Conservation (phyloP, 345 rosid species). For the Pugionium cornutum region DNA sequence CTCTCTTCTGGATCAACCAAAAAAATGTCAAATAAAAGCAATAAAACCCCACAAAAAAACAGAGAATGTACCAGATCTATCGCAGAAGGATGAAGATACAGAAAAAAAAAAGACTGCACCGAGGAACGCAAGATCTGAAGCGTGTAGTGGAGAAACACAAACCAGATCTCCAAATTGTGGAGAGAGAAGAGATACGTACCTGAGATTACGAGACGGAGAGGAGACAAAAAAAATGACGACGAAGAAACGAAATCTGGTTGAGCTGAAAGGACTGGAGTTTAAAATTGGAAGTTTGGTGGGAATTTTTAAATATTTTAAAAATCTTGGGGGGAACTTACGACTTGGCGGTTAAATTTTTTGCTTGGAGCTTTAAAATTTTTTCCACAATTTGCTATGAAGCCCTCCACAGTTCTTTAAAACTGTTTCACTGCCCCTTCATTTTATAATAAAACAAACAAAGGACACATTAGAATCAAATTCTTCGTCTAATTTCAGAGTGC, state of each 20-base stretch:
- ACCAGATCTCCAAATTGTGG: neutral
- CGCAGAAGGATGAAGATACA: neutral
- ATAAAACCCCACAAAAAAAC: neutral
- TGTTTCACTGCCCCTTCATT: neutral
- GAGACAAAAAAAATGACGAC: neutral
- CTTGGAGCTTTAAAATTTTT: neutral
- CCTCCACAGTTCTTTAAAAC: neutral
- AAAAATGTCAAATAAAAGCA: slow-evolving; percentile 11
- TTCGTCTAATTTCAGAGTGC: neutral
- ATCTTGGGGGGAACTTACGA: slow-evolving; percentile 21
- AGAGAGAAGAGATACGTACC: slow-evolving; percentile 29
- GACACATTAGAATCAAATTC: neutral
- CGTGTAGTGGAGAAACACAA: neutral
- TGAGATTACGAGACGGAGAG: slow-evolving; percentile 4
- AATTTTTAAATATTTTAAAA: slow-evolving; percentile 33
- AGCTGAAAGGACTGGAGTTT: slow-evolving; percentile 9
- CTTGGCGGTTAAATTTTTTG: slow-evolving; percentile 22
- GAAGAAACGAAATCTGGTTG: slow-evolving; percentile 16
- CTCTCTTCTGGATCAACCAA: slow-evolving; percentile 16
- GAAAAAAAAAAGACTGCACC: neutral
- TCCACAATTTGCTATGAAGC: neutral
- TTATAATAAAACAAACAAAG: neutral
- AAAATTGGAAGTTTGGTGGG: slow-evolving; percentile 36
- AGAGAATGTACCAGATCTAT: slow-evolving; percentile 24
- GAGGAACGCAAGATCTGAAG: slow-evolving; percentile 14